Conservation (phyloP, 306 rosid species). For the Elaeagnus macrophylla region DNA sequence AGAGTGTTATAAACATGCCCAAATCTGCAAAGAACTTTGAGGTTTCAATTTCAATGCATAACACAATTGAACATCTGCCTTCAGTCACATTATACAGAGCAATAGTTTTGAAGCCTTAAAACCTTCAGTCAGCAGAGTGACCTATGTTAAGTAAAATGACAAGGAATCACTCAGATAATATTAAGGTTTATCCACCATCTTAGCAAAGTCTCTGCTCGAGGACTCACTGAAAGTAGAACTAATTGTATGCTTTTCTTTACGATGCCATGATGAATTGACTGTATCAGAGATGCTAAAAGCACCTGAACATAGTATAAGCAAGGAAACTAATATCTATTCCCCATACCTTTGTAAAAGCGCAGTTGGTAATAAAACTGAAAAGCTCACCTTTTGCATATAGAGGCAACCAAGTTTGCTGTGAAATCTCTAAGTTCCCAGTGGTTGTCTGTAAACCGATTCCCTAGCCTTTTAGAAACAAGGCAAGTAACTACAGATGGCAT, state of each 20-base stretch:
- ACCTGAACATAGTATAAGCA: background rate
- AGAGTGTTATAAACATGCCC: constrained; percentile 72
- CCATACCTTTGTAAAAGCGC: constrained; percentile 4
- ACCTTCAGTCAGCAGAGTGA: background rate
- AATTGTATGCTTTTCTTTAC: no score
- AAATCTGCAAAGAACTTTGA: constrained; percentile 43
- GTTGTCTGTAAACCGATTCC: constrained; percentile 62
- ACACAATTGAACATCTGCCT: background rate
- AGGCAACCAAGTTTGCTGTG: constrained; percentile 68
- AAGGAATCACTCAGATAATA: background rate
- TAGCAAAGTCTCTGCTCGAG: background rate
- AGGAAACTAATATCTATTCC: background rate
- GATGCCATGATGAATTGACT: no score
- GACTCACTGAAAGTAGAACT: no score
- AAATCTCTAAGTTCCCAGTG: constrained; percentile 91
- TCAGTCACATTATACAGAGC: background rate
- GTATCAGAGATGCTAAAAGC: background rate
- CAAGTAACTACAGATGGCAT: constrained; percentile 92
- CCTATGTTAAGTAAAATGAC: background rate
- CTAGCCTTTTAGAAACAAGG: constrained; percentile 79
- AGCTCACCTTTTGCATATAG: constrained; percentile 72
- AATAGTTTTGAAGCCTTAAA: background rate
- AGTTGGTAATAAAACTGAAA: constrained; percentile 7
- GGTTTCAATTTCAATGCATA: background rate
- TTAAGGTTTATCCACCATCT: background rate